Conservation (phyloP, 768 basidiomycete species). For the Lanmaoa pseudosensibilis region DNA sequence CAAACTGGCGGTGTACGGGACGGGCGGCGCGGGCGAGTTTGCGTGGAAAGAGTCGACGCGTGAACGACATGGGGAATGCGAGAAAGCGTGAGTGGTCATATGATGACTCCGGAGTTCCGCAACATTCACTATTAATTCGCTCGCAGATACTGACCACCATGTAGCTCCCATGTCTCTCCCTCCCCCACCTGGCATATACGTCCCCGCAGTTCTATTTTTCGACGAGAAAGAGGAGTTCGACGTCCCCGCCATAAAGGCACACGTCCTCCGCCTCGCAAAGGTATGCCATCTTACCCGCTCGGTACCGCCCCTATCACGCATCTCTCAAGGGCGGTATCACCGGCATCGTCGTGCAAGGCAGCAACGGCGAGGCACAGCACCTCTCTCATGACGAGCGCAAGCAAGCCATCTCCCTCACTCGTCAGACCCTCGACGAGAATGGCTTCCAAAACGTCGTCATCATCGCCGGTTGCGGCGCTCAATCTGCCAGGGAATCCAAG, state of each 20-base stretch:
- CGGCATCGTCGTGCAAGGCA: constrained; percentile 72
- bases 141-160: neutral
- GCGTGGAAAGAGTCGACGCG: neutral
- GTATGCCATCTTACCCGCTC: constrained; percentile 33
- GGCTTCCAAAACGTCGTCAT: constrained; percentile 67
- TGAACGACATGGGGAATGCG: neutral
- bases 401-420: constrained; percentile 58
- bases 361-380: constrained; percentile 76
- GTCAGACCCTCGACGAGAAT: constrained; percentile 69
- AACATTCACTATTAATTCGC: neutral
- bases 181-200: constrained; percentile 70
- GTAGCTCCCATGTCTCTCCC: constrained; percentile 32
- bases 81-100: neutral
- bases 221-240: constrained; percentile 71
- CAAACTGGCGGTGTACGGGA: neutral
- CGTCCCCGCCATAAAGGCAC: constrained; percentile 60
- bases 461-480: constrained; percentile 83
- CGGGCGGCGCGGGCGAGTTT: neutral
- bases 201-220: constrained; percentile 77
- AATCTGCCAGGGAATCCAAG: constrained; percentile 75
- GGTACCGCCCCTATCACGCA: constrained; percentile 20
- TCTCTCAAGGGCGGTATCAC: constrained; percentile 62
- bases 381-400: constrained; percentile 72
- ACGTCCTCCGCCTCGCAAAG: constrained; percentile 71
- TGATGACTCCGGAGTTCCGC: neutral